A percentile compares a stretch with the other conserved stretches of the same genome.
These are phyloP conservation scores for Stereum hirsutum DNA, from an alignment of 1,284 basidiomycete species.

Conservation along the genomic window DNA sequence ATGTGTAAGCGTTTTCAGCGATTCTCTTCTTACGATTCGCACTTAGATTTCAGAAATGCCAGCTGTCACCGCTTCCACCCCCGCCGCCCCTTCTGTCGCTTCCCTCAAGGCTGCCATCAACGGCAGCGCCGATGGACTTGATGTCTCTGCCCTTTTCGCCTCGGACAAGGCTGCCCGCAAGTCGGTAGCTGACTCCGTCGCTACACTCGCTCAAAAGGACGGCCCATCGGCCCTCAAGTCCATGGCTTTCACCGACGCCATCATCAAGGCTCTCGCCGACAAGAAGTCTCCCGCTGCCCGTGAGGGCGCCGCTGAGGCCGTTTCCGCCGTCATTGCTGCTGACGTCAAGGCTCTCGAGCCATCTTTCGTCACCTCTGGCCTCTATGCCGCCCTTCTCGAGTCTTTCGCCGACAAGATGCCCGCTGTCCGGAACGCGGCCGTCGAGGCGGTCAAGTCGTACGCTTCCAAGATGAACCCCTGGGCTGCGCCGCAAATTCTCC, in stretches of 20 bases:
- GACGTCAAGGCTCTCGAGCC: slow-evolving; percentile 88
- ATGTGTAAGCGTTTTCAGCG: neutral
- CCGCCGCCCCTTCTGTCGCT: slow-evolving; percentile 42
- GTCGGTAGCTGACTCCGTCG: slow-evolving; percentile 63
- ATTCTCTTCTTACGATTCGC: neutral
- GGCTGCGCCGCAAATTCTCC: slow-evolving; percentile 81
- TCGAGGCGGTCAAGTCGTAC: slow-evolving; percentile 78
- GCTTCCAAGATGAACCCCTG: slow-evolving; percentile 86
- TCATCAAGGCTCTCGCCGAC: slow-evolving; percentile 82
- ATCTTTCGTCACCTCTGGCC: slow-evolving; percentile 74
- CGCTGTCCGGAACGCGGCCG: slow-evolving; percentile 74
- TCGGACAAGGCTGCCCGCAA: slow-evolving; percentile 70
- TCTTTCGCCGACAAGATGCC: slow-evolving; percentile 90
- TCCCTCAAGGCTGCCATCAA: slow-evolving; percentile 54
- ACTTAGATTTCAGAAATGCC: slow-evolving; percentile 58
- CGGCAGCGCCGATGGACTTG: slow-evolving; percentile 30
- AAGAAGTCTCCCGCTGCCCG: slow-evolving; percentile 85
- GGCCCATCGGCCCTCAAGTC: slow-evolving; percentile 77
- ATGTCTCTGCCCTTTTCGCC: slow-evolving; percentile 39
- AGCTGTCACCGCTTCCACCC: slow-evolving; percentile 46
- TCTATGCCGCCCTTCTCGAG: slow-evolving; percentile 85
- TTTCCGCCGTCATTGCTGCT: slow-evolving; percentile 66
- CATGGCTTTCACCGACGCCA: slow-evolving; percentile 73
- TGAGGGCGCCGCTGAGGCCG: slow-evolving; percentile 74
- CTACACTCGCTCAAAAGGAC: slow-evolving; percentile 72